phyloP scores from a whole-genome alignment of 768 basidiomycete species.

The Gloeopeniophorella convolvens region DNA sequence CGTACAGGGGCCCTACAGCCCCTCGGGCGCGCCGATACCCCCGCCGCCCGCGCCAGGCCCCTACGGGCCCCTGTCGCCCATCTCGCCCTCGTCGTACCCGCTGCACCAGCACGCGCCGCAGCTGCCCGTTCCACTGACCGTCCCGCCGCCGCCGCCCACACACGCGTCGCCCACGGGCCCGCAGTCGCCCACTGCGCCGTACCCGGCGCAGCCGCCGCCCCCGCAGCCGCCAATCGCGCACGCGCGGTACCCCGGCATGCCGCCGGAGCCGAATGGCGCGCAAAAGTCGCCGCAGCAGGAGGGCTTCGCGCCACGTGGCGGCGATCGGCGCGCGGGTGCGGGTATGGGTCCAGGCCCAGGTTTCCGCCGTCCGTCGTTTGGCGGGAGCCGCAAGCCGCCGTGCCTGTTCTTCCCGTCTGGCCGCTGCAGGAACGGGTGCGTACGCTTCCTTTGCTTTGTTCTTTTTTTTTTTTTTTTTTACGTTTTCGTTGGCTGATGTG shows the following conservation, averaged over 20 bases:
- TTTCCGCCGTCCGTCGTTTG: constrained; percentile 53
- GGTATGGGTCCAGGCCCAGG: no score
- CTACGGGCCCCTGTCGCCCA: constrained; percentile 58
- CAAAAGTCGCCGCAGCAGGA: constrained; percentile 39
- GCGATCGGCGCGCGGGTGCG: constrained; percentile 42
- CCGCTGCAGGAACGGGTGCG: constrained; percentile 83
- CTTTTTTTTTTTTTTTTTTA: constrained; percentile 6
- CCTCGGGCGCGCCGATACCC: constrained; percentile 46
- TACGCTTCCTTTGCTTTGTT: no score
- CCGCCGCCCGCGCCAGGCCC: constrained; percentile 35
- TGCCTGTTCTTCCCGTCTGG: constrained; percentile 87
- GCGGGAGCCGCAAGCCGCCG: constrained; percentile 54
- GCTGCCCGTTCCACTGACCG: constrained; percentile 51
- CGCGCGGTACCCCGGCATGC: constrained; percentile 7
- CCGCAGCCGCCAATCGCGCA: constrained; percentile 32
- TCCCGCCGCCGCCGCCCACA: constrained; percentile 51
- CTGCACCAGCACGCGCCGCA: constrained; percentile 53
- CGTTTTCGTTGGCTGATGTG: constrained; percentile 12
- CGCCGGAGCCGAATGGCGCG: constrained; percentile 19
- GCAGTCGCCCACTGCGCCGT: constrained; percentile 52
- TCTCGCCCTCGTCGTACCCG: constrained; percentile 47
- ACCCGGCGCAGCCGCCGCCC: constrained; percentile 37
- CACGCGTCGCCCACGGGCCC: constrained; percentile 44
- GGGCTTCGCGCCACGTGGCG: constrained; percentile 32
- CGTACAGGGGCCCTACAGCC: constrained; percentile 48